A percentile compares a stretch with the other conserved stretches of the same genome.
These are phyloP conservation scores for Penicillium sp. DNA, from an alignment of 2,329 filamentous ascomycete genomes.

Conservation along the genomic window DNA sequence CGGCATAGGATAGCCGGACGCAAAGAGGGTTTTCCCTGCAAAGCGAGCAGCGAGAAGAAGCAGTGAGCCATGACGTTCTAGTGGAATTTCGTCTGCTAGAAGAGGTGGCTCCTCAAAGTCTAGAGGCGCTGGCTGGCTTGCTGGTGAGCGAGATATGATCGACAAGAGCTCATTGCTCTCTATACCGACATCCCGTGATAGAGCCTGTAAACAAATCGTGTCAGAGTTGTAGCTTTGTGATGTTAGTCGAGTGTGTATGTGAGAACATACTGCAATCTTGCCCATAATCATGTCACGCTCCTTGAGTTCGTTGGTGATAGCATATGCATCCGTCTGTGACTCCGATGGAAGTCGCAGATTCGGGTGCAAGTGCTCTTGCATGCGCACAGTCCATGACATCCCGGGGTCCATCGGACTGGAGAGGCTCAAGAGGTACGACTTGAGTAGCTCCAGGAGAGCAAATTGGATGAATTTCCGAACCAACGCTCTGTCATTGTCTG, in stretches of 20 bases:
- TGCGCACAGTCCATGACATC: conserved; percentile 47
- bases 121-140: conserved; percentile 42
- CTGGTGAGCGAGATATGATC: conserved; percentile 42
- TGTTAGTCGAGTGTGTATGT: not conserved
- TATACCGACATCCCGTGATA: conserved; percentile 55
- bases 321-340: conserved; percentile 53
- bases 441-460: conserved; percentile 59
- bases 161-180: conserved; percentile 48
- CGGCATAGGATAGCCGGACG: conserved; percentile 37
- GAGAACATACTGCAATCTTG: conserved; percentile 49
- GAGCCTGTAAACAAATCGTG: conserved; percentile 37
- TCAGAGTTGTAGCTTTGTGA: no score
- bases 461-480: conserved; percentile 59
- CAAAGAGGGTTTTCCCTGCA: conserved; percentile 51
- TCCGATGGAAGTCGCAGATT: conserved; percentile 50
- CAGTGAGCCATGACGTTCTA: conserved; percentile 56
- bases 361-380: conserved; percentile 59
- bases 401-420: conserved; percentile 36
- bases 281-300: conserved; percentile 56
- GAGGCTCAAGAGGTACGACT: conserved; percentile 55
- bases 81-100: conserved; percentile 52
- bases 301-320: conserved; percentile 48
- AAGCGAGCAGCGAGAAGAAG: conserved; percentile 54
- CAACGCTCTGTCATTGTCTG: conserved; percentile 50
- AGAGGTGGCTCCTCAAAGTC: conserved; percentile 57